Evolutionary conservation across 1,284 basidiomycete species (phyloP), one percentile per base, ranked within the genome.

Genomic region (Phylloboletellus chloephorus): DNA sequence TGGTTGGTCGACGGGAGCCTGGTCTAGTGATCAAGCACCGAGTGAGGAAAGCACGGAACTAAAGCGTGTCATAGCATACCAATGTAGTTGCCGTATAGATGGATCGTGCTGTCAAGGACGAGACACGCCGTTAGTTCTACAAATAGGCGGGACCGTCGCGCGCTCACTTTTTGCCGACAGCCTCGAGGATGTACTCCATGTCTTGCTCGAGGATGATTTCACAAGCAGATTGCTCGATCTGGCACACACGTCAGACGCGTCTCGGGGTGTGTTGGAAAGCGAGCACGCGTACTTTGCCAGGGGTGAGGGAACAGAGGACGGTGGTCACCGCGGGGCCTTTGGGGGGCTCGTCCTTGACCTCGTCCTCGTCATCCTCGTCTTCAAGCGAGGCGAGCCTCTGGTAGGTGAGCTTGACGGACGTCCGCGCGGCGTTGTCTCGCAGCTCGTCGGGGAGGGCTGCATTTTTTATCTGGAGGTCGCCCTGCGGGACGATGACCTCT

Each of bases 41-140:
- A 3, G n/a, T 43, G 13, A 44, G 33, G 9, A 28, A 5, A 16
- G n/a, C 5, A 35, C 5, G 9, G 1, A 24, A 19, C 9, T 5
- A 23, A 29, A 7, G 37, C n/a, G 33, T 15, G 26, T 40, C 16
- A 19, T 29, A n/a, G 50, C 67, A 40, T 64, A 88, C 79, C 77
- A 55, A 95, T 81, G 69, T 92, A 95, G 71, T 96, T 93, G 47
- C 94, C 94, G 49, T 86, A 79, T 43, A 98, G 67, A 66, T 94
- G 83, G 47, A 97, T 74, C 38, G 82, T 71, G 66, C 89, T 92
- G 34, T 11, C 28, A 24, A 24, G 24, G 13, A 19, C 13, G 29
- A 23, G 19, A 30, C 22, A 17, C 19, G n/a, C 4, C 12, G 5
- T 45, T n/a, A 37, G 41, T 41, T 1, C 37, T 16, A 10, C 11